Evolutionary conservation across 768 basidiomycete genomes (phyloP), one percentile per base, ranked within the genome.

Genomic region (Tubosaeta sp.): DNA sequence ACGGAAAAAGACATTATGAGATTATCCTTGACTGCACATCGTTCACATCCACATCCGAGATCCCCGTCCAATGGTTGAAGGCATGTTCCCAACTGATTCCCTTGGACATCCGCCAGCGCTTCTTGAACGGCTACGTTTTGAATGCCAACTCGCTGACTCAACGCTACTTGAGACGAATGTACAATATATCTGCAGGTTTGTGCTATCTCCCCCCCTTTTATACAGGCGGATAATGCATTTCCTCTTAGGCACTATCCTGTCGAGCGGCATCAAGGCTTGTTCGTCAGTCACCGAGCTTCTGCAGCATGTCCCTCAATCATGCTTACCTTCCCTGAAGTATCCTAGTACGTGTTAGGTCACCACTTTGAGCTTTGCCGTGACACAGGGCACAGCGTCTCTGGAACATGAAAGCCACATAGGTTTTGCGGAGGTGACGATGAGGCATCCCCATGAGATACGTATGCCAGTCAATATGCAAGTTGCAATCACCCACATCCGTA

Each of bases 11-110:
- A 27, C 53, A 64, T 4, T 89, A 85, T 62, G 87, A 91, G 43
- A 71, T 95, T 44, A 79, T 95, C 56, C 63, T 93, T 31, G 91
- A 95, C 59, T 91, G 86, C 69, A 92, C 91, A 33, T 79, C 78
- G 9, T 92, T 93, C 65, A 77, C 82, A 4, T 75, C 85, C 2
- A 76, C 78, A 10, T 88, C 89, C 0, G 88, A 92, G 67, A 73
- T 92, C 8, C 91, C 92, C 0, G 71, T 88, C 9, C 85, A 88
- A 55, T 91, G 87, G 86, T 64, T 92, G 43, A 89, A 86, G 66
- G 86, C 82, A 49, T 85, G 86, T 53, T 78, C 83, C 12, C 88
- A 91, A 63, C 72, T 89, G 17, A 80, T 88, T 49, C 89, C 91
- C 6, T 65, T 67, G 25, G 88, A 92, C 53, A 78, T 91, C 50